A percentile compares a stretch with the other conserved stretches of the same genome.
Evolutionary conservation across 768 basidiomycete species (phyloP).

Genomic region (Leccinum truebloodii): DNA sequence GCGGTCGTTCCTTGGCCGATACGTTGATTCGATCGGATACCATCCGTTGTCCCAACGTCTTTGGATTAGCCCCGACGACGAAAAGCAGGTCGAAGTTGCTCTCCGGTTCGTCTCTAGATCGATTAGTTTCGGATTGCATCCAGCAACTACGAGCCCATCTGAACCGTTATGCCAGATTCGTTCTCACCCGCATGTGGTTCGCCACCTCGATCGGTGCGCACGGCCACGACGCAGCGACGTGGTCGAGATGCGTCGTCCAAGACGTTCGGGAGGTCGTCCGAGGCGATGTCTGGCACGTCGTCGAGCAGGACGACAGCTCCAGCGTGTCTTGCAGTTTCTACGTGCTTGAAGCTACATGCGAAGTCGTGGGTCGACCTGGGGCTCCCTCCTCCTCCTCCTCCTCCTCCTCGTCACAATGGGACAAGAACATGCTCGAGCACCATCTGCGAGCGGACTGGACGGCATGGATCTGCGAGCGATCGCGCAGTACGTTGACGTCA

Average conservation of each 20-base stretch:
- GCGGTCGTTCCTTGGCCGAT: conserved; percentile 51
- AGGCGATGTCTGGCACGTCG: conserved; percentile 63
- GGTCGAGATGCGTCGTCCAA: conserved; percentile 41
- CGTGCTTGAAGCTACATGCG: conserved; percentile 72
- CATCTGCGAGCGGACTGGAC: conserved; percentile 66
- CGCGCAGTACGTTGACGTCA: background rate
- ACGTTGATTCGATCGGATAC: conserved; percentile 29
- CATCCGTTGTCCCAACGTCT: conserved; percentile 44
- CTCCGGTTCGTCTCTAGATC: conserved; percentile 45
- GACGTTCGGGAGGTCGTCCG: conserved; percentile 54
- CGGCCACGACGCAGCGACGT: conserved; percentile 31
- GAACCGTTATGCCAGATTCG: conserved; percentile 46
- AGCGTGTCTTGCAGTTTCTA: conserved; percentile 40
- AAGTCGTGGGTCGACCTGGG: conserved; percentile 55
- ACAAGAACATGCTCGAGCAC: conserved; percentile 1
- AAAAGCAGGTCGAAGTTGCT: conserved; percentile 54
- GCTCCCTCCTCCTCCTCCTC: conserved; percentile 19
- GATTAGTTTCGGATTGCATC: background rate
- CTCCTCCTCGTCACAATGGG: conserved; percentile 7
- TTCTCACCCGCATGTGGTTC: conserved; percentile 66
- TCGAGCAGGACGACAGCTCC: conserved; percentile 24
- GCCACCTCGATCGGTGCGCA: conserved; percentile 51
- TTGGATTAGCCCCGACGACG: conserved; percentile 61
- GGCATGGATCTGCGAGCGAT: conserved; percentile 45
- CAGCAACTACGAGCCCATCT: background rate